Evolutionary conservation across 2,329 filamentous ascomycete species (phyloP), one percentile per base, ranked within the genome.

Genomic region (Amauroascus niger): DNA sequence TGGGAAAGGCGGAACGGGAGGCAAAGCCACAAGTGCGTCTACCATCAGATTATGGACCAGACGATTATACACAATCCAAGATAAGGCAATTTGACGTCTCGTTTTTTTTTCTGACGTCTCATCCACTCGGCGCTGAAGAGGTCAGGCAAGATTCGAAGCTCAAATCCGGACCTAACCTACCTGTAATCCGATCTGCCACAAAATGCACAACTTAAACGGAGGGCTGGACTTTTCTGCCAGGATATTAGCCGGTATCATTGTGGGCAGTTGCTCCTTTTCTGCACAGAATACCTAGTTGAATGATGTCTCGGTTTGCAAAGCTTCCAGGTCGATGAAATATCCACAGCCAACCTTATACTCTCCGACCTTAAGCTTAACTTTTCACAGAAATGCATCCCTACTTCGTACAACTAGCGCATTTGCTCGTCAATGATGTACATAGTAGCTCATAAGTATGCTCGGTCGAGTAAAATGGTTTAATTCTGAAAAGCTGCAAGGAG

Each of bases 21-120:
- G 39, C 46, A 56, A 52, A 56, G 57, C 52, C 58, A 58, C 54
- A 54, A 46, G 53, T 59, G 57, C 53, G 54, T 55, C 45, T 53
- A 58, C 55, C 44, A 50, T 58, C 55, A 49, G 54, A 55, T 57
- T 55, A 57, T 51, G 53, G 50, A 43, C 52, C 47, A 33, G 52
- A 40, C 48, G 51, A 57, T 47, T 48, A 39, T 40, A 49, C 26
- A 30, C 26, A 46, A 48, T 52, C 37, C 49, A 55, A 46, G 51
- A 51, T 33, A 52, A 45, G 53, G 44, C 49, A 49, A 55, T 44
- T 54, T 52, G 52, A 54, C 35, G 32, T 53, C 47, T 46, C 48
- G 45, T n/a, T 43, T 49, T 52, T n/a, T n/a, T 57, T 45, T 13
- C 8, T 22, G 32, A 22, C 53, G 49, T 40, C 52, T 49, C 49